Percentiles rank a stretch among this genome's conserved stretches.
phyloP scores from a whole-genome alignment of 768 basidiomycete species.

The Podaxis sp. region DNA sequence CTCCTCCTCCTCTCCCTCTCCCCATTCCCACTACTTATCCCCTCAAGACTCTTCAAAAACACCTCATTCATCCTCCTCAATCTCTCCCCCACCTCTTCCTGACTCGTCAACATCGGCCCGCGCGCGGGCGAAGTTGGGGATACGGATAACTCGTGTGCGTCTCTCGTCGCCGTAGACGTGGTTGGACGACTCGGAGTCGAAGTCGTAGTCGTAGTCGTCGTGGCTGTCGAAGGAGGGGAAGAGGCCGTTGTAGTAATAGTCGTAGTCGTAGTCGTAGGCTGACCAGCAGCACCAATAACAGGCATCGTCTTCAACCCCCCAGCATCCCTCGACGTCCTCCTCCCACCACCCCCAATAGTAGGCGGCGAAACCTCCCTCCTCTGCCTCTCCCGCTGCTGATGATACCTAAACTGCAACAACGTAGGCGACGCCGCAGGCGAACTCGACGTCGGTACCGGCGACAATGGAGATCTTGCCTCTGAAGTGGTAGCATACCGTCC shows the following conservation, averaged over 20 bases:
- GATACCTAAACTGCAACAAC: constrained; percentile 4
- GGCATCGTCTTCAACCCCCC: neutral
- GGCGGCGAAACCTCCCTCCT: neutral
- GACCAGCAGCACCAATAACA: neutral
- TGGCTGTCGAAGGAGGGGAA: neutral
- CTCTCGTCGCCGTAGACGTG: neutral
- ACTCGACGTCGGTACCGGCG: neutral
- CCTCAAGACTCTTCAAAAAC: constrained; percentile 64
- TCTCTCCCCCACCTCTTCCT: constrained; percentile 63
- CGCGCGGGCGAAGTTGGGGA: constrained; percentile 27
- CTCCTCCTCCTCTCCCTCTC: constrained; percentile 18
- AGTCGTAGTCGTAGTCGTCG: neutral
- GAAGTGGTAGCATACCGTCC: neutral
- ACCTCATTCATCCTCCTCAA: constrained; percentile 65
- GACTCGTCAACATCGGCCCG: constrained; percentile 63
- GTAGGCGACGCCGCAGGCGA: constrained; percentile 4
- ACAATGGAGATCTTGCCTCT: neutral
- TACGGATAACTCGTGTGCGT: constrained; percentile 5
- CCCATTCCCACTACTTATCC: constrained; percentile 35
- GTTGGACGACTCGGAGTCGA: neutral
- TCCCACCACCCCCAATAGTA: neutral
- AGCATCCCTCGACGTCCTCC: neutral
- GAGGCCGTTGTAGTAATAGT: neutral
- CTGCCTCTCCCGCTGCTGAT: neutral
- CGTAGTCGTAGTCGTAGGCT: neutral